A percentile compares a stretch with the other conserved stretches of the same genome.
Conservation (phyloP, 257 asterid species). For the Solanum chaucha region DNA sequence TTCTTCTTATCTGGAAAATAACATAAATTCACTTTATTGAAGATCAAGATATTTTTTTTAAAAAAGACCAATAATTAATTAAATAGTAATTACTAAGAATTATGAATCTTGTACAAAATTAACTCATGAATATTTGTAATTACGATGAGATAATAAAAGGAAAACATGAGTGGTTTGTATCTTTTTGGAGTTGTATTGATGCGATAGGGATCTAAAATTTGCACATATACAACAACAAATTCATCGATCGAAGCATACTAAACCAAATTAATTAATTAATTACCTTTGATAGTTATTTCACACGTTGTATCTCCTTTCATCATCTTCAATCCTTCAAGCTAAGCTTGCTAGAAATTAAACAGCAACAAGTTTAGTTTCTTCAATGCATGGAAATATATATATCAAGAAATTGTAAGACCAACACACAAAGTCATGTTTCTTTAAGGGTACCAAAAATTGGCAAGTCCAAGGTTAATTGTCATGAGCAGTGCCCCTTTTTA, state of each 20-base stretch:
- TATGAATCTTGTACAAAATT: too few relatives aligned
- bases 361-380: background rate
- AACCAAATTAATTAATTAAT: too few relatives aligned
- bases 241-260: too few relatives aligned
- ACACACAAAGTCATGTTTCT: background rate
- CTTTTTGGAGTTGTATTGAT: too few relatives aligned
- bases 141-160: too few relatives aligned
- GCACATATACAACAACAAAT: too few relatives aligned
- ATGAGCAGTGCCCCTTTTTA: slow-evolving; percentile 12
- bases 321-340: background rate
- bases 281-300: background rate
- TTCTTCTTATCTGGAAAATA: slow-evolving; percentile 30
- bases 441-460: background rate
- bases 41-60: background rate
- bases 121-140: background rate
- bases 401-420: background rate
- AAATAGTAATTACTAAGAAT: too few relatives aligned
- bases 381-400: background rate
- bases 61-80: too few relatives aligned
- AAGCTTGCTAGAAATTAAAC: background rate
- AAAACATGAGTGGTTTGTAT: too few relatives aligned
- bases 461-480: slow-evolving; percentile 8
- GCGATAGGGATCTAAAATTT: too few relatives aligned
- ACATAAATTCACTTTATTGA: background rate
- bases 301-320: background rate